Evolutionary conservation across 2,329 filamentous ascomycete species (phyloP), one percentile per base, ranked within the genome.

Genomic region (Podosphaera fusca): DNA sequence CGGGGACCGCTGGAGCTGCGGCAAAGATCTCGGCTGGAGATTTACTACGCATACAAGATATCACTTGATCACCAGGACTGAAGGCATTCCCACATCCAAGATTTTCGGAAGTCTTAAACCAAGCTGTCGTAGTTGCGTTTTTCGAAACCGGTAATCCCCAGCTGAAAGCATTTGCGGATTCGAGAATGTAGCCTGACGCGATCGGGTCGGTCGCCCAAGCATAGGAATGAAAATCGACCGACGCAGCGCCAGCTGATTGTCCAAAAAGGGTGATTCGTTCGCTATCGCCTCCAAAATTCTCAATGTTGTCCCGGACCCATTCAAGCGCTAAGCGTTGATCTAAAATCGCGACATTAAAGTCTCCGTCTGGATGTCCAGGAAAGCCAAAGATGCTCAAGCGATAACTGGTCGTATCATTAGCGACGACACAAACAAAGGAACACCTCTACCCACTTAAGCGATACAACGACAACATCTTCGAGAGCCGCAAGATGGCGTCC

Each of bases 381-480:
- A 57, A 57, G 36, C 69, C 69, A 38, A 71, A 67, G 46, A 71
- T 68, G 46, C 66, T 67, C 36, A 70, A 59, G 46, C 70, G 65
- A 53, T 70, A 71, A 57, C 69, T 70, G 53, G n/a, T 21, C 21
- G 21, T 30, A 56, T 56, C 21, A 60, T 66, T 7, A 60, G 60
- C 34, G 29, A 30, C 35, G 4, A 6, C 31, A 35, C 12, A 46
- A 30, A 8, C n/a, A 34, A 50, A 10, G 21, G 42, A 49, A 9
- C 10, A 31, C 33, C 29, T 29, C 35, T 21, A 56, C 70, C 59
- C 72, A 76, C 66, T 75, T 75, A 57, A 75, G 65, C 0, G 71
- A 71, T 1, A 76, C 69, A 0, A 76, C 64, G 2, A 76, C 63
- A 1, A 74, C 65, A 45, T 74, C 72, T 55, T 75, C 65, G 0